These are phyloP conservation scores for Ilex paraguariensis DNA, from an alignment of 305 asterid genomes.

Conservation along the genomic window DNA sequence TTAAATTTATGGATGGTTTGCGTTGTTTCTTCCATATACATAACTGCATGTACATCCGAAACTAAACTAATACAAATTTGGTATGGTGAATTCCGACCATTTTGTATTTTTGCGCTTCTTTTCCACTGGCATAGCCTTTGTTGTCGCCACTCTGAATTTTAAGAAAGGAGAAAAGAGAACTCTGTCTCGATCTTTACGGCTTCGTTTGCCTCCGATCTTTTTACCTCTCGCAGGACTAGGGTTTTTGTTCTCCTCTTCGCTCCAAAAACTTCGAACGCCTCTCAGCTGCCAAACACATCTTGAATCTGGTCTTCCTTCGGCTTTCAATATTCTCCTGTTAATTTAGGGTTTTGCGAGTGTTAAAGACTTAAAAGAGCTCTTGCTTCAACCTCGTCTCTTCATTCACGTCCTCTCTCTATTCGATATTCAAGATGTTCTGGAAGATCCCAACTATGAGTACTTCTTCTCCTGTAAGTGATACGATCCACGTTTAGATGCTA, in stretches of 20 bases:
- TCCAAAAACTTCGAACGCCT: background rate
- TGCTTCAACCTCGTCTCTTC: background rate
- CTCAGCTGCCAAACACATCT: background rate
- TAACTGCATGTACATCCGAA: too few species aligned
- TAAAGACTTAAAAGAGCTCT: background rate
- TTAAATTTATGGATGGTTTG: too few species aligned
- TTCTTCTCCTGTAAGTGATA: conserved; percentile 78
- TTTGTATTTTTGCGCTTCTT: too few species aligned
- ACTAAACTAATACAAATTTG: too few species aligned
- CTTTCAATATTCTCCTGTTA: background rate
- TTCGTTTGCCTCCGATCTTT: conserved; percentile 16
- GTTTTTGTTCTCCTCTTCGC: background rate
- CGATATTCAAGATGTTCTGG: conserved; percentile 64
- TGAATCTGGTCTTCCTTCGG: background rate
- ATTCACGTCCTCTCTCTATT: conserved; percentile 10
- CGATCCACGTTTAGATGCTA: conserved; percentile 14
- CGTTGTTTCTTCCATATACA: too few species aligned
- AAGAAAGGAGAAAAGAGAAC: too few species aligned
- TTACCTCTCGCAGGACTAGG: background rate
- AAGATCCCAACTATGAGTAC: conserved; percentile 77
- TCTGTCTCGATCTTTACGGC: conserved; percentile 37
- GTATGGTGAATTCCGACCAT: too few species aligned
- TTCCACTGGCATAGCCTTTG: too few species aligned
- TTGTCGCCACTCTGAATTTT: too few species aligned
- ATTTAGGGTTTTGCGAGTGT: background rate